phyloP scores from a whole-genome alignment of 495 filamentous ascomycete genomes.

The Beverwykella pulmonaria region DNA sequence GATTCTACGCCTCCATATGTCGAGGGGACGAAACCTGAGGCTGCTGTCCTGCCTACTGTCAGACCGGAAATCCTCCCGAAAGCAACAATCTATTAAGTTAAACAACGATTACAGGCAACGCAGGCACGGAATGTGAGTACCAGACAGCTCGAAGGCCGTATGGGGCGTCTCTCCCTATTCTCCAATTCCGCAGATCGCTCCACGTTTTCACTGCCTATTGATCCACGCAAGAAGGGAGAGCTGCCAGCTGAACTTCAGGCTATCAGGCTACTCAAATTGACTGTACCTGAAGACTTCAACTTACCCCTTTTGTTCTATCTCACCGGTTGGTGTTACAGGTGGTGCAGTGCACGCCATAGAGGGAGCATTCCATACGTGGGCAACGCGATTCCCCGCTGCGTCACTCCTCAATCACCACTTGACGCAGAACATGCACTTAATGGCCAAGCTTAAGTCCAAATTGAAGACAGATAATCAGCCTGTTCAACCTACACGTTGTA shows the following conservation, averaged over 20 bases:
- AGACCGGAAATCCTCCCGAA: background rate
- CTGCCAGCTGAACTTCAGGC: constrained; percentile 65
- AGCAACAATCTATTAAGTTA: constrained; percentile 9
- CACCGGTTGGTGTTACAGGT: constrained; percentile 65
- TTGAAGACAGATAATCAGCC: background rate
- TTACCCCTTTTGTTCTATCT: constrained; percentile 67
- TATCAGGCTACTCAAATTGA: constrained; percentile 66
- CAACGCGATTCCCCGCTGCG: constrained; percentile 57
- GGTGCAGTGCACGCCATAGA: constrained; percentile 64
- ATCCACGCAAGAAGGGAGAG: constrained; percentile 62
- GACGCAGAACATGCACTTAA: constrained; percentile 68
- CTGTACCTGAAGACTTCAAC: constrained; percentile 74
- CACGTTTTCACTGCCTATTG: constrained; percentile 72
- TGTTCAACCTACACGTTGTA: background rate
- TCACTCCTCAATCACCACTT: constrained; percentile 77
- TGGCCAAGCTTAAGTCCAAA: constrained; percentile 49
- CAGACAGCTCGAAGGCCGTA: constrained; percentile 60
- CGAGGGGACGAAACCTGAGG: background rate
- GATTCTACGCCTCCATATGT: background rate
- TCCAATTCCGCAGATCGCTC: constrained; percentile 71
- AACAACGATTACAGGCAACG: constrained; percentile 24
- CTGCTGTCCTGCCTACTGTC: background rate
- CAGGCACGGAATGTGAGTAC: constrained; percentile 54
- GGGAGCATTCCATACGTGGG: constrained; percentile 63
- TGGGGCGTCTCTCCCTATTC: constrained; percentile 64